Base-by-base conservation (phyloP, 2,329 filamentous ascomycete genomes). In the Cryoendolithus antarcticus region DNA sequence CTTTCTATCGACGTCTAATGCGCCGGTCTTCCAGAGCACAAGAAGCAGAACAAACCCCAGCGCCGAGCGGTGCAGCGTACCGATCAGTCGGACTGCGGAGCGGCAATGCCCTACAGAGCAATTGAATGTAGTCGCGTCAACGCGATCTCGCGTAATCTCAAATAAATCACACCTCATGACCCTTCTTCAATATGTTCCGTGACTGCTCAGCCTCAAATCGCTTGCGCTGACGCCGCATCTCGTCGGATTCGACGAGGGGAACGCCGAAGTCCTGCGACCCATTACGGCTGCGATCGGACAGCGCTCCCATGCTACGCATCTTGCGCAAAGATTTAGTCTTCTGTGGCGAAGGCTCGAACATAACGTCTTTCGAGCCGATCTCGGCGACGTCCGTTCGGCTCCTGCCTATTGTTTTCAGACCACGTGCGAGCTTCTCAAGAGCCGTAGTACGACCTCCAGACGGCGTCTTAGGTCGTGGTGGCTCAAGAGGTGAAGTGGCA, bases 391-490 rank as follows among this genome's bases (percentile, higher is more conserved):
- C 66, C 3, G 62, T 62, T 43, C 64, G 64, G 35, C 66, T 67
- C 38, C 72, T 70, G 34, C 71, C 70, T 56, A 78, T 75, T 47
- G 70, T 70, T 45, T 67, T 70, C 45, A 79, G 62, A 46, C 77
- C 74, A 30, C 71, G 66, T 8, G 72, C 71, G 43, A 79, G 69
- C 49, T 70, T 71, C 58, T 78, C 74, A 8, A 79, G 59, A n/a
- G 67, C 65, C 34, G 70, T 74, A 28, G 64, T 63, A 32, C 52
- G 51, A 11, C 47, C 47, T 53, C 59, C 42, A 7, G 44, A 42
- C 15, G 51, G 50, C 62, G 49, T 68, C 61, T 41, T 56, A 15
- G 54, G 51, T 35, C 54, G 47, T 9, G 10, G 35, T 4, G 10
- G 30, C 30, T 35, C 35, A 24, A 35, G 34, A 11, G 30, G 30